Evolutionary conservation across 108 stramenopile species (phyloP), one percentile per base, ranked within the genome.

Genomic region (Nitzschia inconspicua): DNA sequence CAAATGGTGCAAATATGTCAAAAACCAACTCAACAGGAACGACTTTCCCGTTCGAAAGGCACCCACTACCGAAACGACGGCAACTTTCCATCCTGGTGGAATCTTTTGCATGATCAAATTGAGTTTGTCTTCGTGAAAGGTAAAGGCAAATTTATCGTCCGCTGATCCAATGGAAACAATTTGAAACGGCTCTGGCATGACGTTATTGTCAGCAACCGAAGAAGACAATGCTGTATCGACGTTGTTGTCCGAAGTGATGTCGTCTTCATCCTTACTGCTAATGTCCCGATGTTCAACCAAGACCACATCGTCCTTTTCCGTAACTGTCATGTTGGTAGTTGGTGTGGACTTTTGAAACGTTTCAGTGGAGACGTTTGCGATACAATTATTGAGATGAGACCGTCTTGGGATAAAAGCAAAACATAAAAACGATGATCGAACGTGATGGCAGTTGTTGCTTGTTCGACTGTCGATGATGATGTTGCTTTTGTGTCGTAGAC

Each of bases 21-120:
- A 72, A 56, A 98, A 94, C 85, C 96, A 95, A 63, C 78, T 94
- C 26, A 99, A 78, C 60, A 99, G 78, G 70, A 98, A 97, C 8
- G 72, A 77, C 56, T 99, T 99, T 26, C 98, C 98, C 1, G 97
- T 98, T 31, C 98, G 94, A 72, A 98, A 98, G 26, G 97, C 96
- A 34, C 98, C 98, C 0, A 99, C 97, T 14, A 98, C 96, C 39
- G 88, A 89, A 13, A 99, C 91, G 0, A 98, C 93, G 37, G 89
- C 58, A 7, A 99, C 97, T 68, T 97, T 95, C 89, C 79, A 84
- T 2, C 79, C 84, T 9, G 77, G 58, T 23, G 89, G 91, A 37
- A 93, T 59, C 59, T 84, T 85, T 50, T 70, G 30, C 26, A 93
- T 72, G 55, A 96, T 80, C n/a, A 48, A 58, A 47, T 85, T 81